These are phyloP conservation scores for Candida tallmaniae DNA, from an alignment of 805 yeast genomes.

Conservation along the genomic window DNA sequence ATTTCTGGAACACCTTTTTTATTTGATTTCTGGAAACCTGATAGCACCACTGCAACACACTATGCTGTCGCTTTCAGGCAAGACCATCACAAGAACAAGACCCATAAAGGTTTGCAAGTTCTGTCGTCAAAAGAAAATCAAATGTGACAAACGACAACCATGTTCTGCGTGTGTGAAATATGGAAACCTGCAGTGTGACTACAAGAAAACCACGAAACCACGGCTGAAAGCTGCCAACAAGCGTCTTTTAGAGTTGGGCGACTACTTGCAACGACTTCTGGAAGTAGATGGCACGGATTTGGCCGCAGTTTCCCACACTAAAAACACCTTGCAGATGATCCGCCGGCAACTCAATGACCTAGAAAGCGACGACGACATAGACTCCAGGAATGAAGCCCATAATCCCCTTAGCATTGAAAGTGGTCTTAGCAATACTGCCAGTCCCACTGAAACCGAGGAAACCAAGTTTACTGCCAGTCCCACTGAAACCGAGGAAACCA, in stretches of 20 bases:
- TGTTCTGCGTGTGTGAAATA: slow-evolving; percentile 11
- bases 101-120: slow-evolving; percentile 17
- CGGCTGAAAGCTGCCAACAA: background rate
- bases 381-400: too few relatives aligned
- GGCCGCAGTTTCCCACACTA: background rate
- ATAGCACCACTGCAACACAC: too few relatives aligned
- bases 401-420: too few relatives aligned
- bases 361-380: too few relatives aligned
- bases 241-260: background rate
- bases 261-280: background rate
- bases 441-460: too few relatives aligned
- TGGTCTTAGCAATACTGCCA: too few relatives aligned
- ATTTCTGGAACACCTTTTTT: too few relatives aligned
- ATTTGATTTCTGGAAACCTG: too few relatives aligned
- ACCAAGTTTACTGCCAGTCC: too few relatives aligned
- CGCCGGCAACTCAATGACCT: slow-evolving; percentile 1
- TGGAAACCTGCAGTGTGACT: background rate
- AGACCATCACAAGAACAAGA: too few relatives aligned
- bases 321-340: slow-evolving; percentile 5
- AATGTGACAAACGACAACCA: slow-evolving; percentile 10
- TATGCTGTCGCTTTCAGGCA: too few relatives aligned
- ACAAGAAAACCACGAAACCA: background rate
- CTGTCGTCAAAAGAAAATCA: slow-evolving; percentile 10
- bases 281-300: background rate
- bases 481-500: too few relatives aligned